A percentile compares a stretch with the other conserved stretches of the same genome.
phyloP scores from a whole-genome alignment of 352 stramenopile genomes.

The Phytophthora megakarya region DNA sequence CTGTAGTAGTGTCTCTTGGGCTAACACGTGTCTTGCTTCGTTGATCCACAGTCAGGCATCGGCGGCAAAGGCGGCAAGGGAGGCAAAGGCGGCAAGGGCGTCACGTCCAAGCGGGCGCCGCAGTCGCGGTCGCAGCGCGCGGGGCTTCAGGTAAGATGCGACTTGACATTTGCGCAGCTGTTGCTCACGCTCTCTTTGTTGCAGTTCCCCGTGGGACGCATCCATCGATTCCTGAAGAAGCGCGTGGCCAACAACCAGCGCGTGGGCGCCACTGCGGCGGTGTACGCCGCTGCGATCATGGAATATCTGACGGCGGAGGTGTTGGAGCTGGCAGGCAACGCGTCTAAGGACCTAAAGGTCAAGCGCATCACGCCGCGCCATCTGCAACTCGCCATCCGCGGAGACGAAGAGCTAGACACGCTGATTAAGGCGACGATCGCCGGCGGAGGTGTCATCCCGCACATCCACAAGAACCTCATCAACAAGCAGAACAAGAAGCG shows the following conservation, averaged over 20 bases:
- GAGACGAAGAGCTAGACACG: constrained; percentile 99
- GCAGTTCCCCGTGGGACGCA: constrained; percentile 99
- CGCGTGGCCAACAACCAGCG: constrained; percentile 98
- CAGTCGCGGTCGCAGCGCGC: constrained; percentile 98
- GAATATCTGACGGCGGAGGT: constrained; percentile 99
- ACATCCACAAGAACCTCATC: constrained; percentile 99
- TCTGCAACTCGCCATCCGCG: constrained; percentile 99
- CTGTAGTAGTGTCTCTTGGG: not conserved
- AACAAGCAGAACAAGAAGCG: constrained; percentile 96
- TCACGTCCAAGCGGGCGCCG: constrained; percentile 98
- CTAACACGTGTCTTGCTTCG: constrained; percentile 15
- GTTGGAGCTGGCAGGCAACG: constrained; percentile 98
- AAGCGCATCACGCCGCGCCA: constrained; percentile 99
- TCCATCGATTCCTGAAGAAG: constrained; percentile 99
- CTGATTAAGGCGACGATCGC: constrained; percentile 99
- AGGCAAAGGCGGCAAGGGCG: constrained; percentile 99
- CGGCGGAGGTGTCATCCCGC: constrained; percentile 99
- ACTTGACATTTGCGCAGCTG: not conserved
- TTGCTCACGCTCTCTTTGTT: constrained; percentile 11
- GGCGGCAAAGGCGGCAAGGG: constrained; percentile 97
- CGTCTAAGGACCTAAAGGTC: constrained; percentile 97
- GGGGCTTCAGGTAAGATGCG: constrained; percentile 92
- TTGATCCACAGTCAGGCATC: constrained; percentile 77
- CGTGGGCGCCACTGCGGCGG: constrained; percentile 98
- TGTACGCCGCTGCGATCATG: constrained; percentile 99